A percentile compares a stretch with the other conserved stretches of the same genome.
Evolutionary conservation across 257 asterid species (phyloP).

Genomic region (Penstemon barbatus): DNA sequence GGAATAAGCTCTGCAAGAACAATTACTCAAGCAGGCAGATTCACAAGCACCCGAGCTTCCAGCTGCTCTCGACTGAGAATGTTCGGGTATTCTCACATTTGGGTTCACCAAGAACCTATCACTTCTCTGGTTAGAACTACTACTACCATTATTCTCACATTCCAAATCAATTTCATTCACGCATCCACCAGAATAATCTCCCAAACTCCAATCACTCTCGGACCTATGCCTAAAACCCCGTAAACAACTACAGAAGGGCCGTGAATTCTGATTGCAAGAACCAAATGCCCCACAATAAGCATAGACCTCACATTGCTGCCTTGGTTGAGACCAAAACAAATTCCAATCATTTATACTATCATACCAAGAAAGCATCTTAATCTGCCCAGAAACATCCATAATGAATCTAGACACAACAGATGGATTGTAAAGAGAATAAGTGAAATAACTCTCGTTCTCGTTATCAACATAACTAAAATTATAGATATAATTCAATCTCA

Average conservation of each 20-base stretch:
- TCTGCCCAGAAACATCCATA: conserved; percentile 31
- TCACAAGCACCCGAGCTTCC: conserved; percentile 24
- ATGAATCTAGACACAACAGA: conserved; percentile 11
- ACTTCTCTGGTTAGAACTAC: background rate
- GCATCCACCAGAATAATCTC: conserved; percentile 34
- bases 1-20: conserved; percentile 34
- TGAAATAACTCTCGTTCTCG: conserved; percentile 34
- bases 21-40: conserved; percentile 27
- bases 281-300: conserved; percentile 39
- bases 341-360: conserved; percentile 28
- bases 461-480: conserved; percentile 29
- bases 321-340: conserved; percentile 30
- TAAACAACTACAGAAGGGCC: conserved; percentile 33
- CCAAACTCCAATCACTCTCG: conserved; percentile 29
- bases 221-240: conserved; percentile 30
- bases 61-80: conserved; percentile 8
- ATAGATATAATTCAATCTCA: conserved; percentile 28
- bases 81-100: conserved; percentile 4
- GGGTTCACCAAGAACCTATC: conserved; percentile 19
- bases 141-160: conserved; percentile 18
- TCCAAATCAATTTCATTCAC: conserved; percentile 25
- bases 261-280: conserved; percentile 28
- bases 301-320: conserved; percentile 35
- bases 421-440: conserved; percentile 19
- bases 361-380: conserved; percentile 27